Percentiles rank a stretch among this genome's conserved stretches.
phyloP scores from a whole-genome alignment of 1,284 basidiomycete genomes.

The Irpex rosettiformis region DNA sequence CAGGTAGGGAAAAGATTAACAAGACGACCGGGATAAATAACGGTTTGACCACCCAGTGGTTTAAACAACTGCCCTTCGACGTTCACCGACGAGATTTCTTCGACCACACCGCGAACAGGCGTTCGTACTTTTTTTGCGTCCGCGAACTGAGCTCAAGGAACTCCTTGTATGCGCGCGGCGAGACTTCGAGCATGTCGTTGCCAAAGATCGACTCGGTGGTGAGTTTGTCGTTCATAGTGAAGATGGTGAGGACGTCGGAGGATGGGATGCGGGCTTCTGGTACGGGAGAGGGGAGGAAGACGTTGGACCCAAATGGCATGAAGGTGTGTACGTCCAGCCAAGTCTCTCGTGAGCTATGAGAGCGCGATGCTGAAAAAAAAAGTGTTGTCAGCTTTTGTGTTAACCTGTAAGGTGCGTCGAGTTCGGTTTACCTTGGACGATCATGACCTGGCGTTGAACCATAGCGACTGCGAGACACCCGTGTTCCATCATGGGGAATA shows the following conservation, averaged over 20 bases:
- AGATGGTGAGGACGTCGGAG: conserved; percentile 52
- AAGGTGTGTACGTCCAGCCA: conserved; percentile 63
- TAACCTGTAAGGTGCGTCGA: neutral
- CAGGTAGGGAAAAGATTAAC: neutral
- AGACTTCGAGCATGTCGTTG: conserved; percentile 59
- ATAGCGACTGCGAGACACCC: conserved; percentile 62
- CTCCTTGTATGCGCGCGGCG: conserved; percentile 49
- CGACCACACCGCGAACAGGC: conserved; percentile 31
- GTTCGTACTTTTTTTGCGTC: conserved; percentile 48
- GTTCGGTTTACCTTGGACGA: conserved; percentile 61
- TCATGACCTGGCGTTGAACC: conserved; percentile 59
- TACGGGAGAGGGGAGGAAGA: conserved; percentile 54
- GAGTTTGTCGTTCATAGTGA: conserved; percentile 40
- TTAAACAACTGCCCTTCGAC: neutral
- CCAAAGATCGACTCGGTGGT: conserved; percentile 33
- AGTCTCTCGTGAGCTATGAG: conserved; percentile 47
- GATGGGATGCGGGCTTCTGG: conserved; percentile 57
- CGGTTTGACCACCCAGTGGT: neutral
- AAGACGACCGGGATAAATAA: neutral
- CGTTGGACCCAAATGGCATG: conserved; percentile 54
- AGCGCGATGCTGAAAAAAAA: conserved; percentile 43
- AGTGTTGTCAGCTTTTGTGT: neutral
- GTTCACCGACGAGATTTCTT: neutral
- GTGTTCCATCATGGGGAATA: conserved; percentile 41
- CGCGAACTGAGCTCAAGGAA: conserved; percentile 48